Evolutionary conservation across 352 stramenopile species (phyloP).

Genomic region (Pythium chondricola): DNA sequence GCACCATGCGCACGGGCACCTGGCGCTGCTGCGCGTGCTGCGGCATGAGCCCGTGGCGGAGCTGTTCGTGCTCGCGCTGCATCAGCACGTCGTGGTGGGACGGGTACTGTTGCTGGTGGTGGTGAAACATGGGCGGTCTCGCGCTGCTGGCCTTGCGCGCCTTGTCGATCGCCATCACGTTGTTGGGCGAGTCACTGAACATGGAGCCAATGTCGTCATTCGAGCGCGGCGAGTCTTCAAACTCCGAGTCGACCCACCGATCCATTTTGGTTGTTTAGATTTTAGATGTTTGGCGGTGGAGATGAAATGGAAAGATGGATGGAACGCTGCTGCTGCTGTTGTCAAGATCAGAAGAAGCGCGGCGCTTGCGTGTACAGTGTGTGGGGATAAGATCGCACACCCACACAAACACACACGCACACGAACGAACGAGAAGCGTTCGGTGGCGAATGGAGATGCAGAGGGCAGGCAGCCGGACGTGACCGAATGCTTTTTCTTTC

Average conservation of each 20-base stretch:
- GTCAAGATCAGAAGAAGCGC: too few species aligned
- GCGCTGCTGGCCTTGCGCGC: constrained; percentile 26
- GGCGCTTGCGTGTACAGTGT: too few species aligned
- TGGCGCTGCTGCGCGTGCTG: constrained; percentile 16
- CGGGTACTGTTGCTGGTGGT: constrained; percentile 24
- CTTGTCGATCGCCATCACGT: constrained; percentile 7
- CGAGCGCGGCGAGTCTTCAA: constrained; percentile 60
- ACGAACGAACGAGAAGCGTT: too few species aligned
- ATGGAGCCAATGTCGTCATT: constrained; percentile 64
- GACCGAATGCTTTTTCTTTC: too few species aligned
- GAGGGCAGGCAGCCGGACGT: too few species aligned
- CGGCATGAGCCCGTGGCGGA: constrained; percentile 38
- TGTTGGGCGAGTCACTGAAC: constrained; percentile 71
- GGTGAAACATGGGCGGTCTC: constrained; percentile 33
- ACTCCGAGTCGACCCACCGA: constrained; percentile 67
- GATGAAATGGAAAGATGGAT: too few species aligned
- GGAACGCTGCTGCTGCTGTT: too few species aligned
- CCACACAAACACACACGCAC: too few species aligned
- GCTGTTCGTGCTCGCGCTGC: constrained; percentile 45
- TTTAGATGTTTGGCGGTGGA: too few species aligned
- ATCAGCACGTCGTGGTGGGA: constrained; percentile 10
- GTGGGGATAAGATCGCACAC: too few species aligned
- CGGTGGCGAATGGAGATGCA: too few species aligned
- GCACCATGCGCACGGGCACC: constrained; percentile 54
- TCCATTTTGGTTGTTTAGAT: constrained; percentile 21